These are phyloP conservation scores for Piper betle DNA, from an alignment of 164 flowering plant genomes.

Conservation along the genomic window DNA sequence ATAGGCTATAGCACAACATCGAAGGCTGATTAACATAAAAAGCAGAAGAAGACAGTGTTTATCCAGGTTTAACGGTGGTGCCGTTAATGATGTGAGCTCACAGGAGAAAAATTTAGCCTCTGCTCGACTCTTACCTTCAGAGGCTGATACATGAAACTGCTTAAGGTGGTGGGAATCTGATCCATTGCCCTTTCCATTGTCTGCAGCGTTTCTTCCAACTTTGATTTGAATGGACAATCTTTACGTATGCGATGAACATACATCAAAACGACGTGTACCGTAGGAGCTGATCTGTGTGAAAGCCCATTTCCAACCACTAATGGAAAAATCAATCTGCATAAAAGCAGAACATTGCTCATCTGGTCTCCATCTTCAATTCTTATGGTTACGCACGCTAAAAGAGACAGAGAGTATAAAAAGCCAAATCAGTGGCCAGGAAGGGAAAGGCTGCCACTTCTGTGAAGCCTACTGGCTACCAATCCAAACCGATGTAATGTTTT, in stretches of 20 bases:
- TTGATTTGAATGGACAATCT: neutral
- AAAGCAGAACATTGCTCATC: neutral
- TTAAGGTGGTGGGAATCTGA: too few relatives aligned
- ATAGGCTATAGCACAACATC: too few relatives aligned
- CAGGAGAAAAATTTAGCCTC: too few relatives aligned
- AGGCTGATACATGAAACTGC: too few relatives aligned
- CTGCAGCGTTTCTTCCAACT: neutral
- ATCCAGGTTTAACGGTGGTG: too few relatives aligned
- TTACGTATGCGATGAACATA: neutral
- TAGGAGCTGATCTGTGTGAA: neutral
- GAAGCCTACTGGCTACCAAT: too few relatives aligned
- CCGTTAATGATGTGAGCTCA: too few relatives aligned
- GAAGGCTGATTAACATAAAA: too few relatives aligned
- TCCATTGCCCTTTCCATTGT: neutral
- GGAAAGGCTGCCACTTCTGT: neutral
- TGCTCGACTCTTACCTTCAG: too few relatives aligned
- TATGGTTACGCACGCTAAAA: neutral
- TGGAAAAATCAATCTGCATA: neutral
- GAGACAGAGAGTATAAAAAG: neutral
- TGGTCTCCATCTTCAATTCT: neutral
- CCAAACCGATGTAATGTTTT: too few relatives aligned
- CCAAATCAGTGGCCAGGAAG: neutral
- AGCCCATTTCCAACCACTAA: too few relatives aligned
- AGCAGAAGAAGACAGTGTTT: too few relatives aligned
- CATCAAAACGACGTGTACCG: neutral